Conservation (phyloP, 345 rosid species). For the Melaleuca alternifolia region DNA sequence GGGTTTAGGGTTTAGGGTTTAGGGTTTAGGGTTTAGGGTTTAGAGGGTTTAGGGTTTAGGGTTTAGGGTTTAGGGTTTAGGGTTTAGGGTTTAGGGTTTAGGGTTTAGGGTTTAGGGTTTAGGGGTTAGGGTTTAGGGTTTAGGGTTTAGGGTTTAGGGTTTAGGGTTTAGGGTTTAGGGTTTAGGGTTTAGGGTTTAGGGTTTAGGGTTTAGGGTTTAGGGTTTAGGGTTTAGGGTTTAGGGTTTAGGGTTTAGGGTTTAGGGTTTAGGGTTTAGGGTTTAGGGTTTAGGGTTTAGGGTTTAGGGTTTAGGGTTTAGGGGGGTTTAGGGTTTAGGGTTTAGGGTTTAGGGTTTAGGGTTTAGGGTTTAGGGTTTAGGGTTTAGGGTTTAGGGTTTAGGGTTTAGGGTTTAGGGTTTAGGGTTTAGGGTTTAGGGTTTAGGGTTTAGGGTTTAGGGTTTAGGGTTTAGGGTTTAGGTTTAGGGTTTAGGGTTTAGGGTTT, state of each 20-base stretch:
- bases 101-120: conserved; percentile 11
- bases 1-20: conserved; percentile 11
- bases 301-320: too few species aligned
- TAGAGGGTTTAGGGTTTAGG: background rate
- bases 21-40: conserved; percentile 3
- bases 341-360: too few species aligned
- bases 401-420: too few species aligned
- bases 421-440: too few species aligned
- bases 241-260: conserved; percentile 18
- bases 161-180: conserved; percentile 17
- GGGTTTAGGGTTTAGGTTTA: background rate
- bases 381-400: too few species aligned
- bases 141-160: conserved; percentile 6
- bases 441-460: background rate
- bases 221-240: conserved; percentile 5
- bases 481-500: background rate
- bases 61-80: background rate
- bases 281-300: too few species aligned
- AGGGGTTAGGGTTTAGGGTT: conserved; percentile 9
- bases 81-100: conserved; percentile 2
- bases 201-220: conserved; percentile 5
- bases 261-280: too few species aligned
- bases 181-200: conserved; percentile 19
- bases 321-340: too few species aligned
- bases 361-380: too few species aligned